Evolutionary conservation across 306 rosid species (phyloP).

Genomic region (Prunus mira): DNA sequence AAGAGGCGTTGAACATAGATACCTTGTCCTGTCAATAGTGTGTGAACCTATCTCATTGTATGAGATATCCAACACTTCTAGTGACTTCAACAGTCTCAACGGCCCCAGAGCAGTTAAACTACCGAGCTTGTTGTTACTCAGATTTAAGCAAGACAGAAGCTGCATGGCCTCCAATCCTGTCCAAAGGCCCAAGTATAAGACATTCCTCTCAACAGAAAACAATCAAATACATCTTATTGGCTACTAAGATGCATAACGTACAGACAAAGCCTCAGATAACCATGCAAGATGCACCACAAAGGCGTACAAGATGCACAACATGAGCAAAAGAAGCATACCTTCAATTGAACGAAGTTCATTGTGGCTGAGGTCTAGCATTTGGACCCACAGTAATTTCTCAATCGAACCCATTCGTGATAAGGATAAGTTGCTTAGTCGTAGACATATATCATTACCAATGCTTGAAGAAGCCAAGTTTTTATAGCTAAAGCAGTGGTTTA

Average conservation of each 20-base stretch:
- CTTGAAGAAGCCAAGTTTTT: constrained; percentile 32
- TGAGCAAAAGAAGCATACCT: constrained; percentile 42
- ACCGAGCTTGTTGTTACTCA: constrained; percentile 66
- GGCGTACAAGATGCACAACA: background rate
- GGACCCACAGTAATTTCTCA: constrained; percentile 74
- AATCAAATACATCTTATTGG: background rate
- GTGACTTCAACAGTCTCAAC: constrained; percentile 55
- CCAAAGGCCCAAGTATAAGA: constrained; percentile 28
- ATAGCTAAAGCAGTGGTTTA: constrained; percentile 48
- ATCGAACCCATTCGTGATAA: constrained; percentile 65
- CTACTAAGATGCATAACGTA: constrained; percentile 6
- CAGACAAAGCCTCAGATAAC: background rate
- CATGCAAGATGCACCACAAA: background rate
- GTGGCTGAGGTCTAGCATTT: constrained; percentile 83
- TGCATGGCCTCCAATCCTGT: constrained; percentile 93
- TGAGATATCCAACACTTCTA: constrained; percentile 63
- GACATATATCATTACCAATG: constrained; percentile 37
- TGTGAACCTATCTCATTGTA: constrained; percentile 69
- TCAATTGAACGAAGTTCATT: constrained; percentile 77
- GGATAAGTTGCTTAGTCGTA: constrained; percentile 67
- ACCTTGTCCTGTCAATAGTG: constrained; percentile 69
- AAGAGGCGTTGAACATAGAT: constrained; percentile 68
- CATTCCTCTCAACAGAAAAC: background rate
- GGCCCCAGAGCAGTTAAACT: constrained; percentile 74
- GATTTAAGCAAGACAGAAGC: constrained; percentile 71